Conservation (phyloP, 1,284 basidiomycete species). For the Apiotrichum veenhuisii region DNA sequence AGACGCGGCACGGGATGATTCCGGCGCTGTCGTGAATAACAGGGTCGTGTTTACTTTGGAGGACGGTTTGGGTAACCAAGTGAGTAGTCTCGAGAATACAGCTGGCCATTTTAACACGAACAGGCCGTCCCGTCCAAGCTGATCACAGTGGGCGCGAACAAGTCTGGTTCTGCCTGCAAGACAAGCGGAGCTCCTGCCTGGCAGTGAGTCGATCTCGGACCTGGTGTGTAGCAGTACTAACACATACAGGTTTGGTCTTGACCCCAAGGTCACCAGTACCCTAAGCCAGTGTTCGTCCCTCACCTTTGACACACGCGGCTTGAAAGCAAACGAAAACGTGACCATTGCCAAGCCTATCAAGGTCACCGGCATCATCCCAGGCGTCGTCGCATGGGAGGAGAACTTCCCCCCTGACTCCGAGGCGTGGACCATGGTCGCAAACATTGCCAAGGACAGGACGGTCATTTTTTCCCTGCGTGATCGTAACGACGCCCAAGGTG, state of each 20-base stretch:
- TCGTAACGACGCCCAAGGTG: background rate
- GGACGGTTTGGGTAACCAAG: background rate
- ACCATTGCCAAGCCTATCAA: background rate
- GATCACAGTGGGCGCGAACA: background rate
- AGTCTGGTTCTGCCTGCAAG: background rate
- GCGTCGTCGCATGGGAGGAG: background rate
- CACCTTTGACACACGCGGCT: background rate
- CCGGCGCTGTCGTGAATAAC: background rate
- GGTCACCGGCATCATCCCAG: background rate
- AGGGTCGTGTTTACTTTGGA: background rate
- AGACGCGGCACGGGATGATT: background rate
- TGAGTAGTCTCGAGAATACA: background rate
- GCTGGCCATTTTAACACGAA: background rate
- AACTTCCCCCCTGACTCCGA: background rate
- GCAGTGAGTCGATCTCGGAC: background rate
- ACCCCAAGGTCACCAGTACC: no score
- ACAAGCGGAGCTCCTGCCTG: background rate
- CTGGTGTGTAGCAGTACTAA: no score
- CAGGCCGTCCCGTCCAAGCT: background rate
- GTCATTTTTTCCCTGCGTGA: background rate
- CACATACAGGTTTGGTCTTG: no score
- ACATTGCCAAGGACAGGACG: background rate
- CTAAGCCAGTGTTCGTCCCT: no score
- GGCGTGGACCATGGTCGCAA: background rate
- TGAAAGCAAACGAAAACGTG: background rate